Percentiles rank a stretch among this genome's conserved stretches.
Conservation (phyloP, 2,329 filamentous ascomycete species). For the Fusarium udum region DNA sequence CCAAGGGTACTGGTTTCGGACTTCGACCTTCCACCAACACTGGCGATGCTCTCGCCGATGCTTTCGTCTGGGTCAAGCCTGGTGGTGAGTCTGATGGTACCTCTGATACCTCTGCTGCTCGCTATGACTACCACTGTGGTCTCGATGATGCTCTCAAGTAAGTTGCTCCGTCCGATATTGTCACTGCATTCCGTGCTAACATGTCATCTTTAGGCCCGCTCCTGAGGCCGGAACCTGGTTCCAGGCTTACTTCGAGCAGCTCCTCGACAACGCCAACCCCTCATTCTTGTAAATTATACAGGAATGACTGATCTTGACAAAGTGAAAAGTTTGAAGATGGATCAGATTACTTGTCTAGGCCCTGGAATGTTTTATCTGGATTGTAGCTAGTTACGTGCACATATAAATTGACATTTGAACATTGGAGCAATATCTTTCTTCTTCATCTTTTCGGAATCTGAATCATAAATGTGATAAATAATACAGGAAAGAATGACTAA, state of each 20-base stretch:
- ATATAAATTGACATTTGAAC: background rate
- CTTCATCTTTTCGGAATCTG: background rate
- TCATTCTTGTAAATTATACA: constrained; percentile 48
- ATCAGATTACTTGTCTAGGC: background rate
- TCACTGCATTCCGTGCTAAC: constrained; percentile 38
- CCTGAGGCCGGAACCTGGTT: constrained; percentile 78
- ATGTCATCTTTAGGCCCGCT: constrained; percentile 58
- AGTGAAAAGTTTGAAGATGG: background rate
- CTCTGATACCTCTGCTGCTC: constrained; percentile 57
- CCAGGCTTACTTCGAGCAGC: constrained; percentile 66
- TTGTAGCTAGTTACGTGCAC: background rate
- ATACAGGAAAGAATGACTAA: background rate
- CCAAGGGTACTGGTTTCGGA: constrained; percentile 70
- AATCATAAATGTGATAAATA: background rate
- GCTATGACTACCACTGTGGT: constrained; percentile 57
- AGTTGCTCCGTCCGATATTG: background rate
- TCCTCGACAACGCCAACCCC: constrained; percentile 66
- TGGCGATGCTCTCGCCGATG: constrained; percentile 66
- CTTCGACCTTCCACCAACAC: constrained; percentile 71
- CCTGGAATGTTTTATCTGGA: background rate
- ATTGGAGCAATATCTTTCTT: background rate
- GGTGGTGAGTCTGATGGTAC: constrained; percentile 67
- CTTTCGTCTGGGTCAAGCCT: constrained; percentile 77
- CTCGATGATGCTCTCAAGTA: constrained; percentile 57
- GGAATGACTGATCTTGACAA: background rate